Percentiles rank a stretch among this genome's conserved stretches.
Evolutionary conservation across 805 yeast genomes (phyloP).

Genomic region (Phaffomyces opuntiae): DNA sequence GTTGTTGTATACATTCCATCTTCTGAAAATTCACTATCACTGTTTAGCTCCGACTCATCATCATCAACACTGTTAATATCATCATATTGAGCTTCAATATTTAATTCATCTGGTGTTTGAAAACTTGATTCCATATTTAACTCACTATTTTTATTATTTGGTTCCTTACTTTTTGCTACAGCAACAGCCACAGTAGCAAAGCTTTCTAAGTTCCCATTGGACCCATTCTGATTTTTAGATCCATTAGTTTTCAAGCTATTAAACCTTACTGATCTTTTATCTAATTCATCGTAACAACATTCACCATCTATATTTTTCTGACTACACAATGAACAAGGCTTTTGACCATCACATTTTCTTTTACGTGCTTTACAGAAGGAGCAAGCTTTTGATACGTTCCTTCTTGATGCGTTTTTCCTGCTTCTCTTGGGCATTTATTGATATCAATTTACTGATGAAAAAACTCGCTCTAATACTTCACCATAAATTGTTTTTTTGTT

Average conservation of each 20-base stretch:
- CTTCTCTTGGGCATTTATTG: not conserved
- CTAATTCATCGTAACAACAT: slow-evolving; percentile 19
- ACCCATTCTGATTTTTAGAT: too few relatives aligned
- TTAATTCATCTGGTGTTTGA: too few relatives aligned
- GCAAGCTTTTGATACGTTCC: slow-evolving; percentile 35
- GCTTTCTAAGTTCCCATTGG: not conserved
- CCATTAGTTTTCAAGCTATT: not conserved
- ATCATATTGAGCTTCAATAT: too few relatives aligned
- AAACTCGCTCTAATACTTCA: too few relatives aligned
- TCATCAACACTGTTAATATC: too few relatives aligned
- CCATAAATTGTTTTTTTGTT: too few relatives aligned
- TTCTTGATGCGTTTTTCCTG: slow-evolving; percentile 10
- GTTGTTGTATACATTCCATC: not conserved
- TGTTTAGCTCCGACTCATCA: too few relatives aligned
- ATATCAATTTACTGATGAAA: too few relatives aligned
- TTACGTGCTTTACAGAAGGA: slow-evolving; percentile 35
- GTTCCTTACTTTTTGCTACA: not conserved
- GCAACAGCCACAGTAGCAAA: not conserved
- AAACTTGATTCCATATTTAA: not conserved
- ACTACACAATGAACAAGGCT: slow-evolving; percentile 27
- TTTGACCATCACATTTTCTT: slow-evolving; percentile 22
- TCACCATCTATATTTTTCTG: slow-evolving; percentile 18
- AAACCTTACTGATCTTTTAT: slow-evolving; percentile 5
- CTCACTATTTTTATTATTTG: slow-evolving; percentile 5
- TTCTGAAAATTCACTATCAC: not conserved